phyloP scores from a whole-genome alignment of 441 rosid species.

The Melastoma candidum region DNA sequence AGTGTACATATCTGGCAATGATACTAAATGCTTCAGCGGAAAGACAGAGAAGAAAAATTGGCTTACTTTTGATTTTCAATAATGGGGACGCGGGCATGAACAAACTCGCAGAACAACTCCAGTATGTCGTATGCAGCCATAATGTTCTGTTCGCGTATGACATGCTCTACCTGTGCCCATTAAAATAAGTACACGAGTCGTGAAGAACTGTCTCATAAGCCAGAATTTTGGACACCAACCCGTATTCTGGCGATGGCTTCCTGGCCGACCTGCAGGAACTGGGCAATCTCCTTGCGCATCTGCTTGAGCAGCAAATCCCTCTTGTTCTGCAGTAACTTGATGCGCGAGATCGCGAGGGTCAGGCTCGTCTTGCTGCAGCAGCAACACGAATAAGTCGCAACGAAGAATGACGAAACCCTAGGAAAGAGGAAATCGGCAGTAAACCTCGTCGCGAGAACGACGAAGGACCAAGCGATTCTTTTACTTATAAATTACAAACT shows the following conservation, averaged over 20 bases:
- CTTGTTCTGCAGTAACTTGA: constrained; percentile 80
- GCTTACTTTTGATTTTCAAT: constrained; percentile 73
- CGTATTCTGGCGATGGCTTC: constrained; percentile 92
- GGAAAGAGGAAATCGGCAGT: no score
- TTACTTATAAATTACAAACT: no score
- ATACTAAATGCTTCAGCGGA: background rate
- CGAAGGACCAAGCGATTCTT: no score
- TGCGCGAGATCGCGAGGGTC: constrained; percentile 67
- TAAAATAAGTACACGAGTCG: background rate
- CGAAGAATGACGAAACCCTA: no score
- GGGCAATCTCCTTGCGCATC: constrained; percentile 91
- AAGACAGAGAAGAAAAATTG: background rate
- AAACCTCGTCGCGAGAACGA: no score
- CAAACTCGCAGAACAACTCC: constrained; percentile 81
- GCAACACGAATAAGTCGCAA: no score
- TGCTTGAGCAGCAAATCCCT: constrained; percentile 84
- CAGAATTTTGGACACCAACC: constrained; percentile 20
- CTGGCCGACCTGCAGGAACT: constrained; percentile 85
- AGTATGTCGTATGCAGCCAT: constrained; percentile 77
- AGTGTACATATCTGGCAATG: background rate
- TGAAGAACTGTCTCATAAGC: no score
- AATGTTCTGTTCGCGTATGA: constrained; percentile 65
- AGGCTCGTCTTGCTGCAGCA: constrained; percentile 71
- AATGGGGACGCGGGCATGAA: constrained; percentile 75
- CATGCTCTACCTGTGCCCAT: constrained; percentile 73